phyloP scores from a whole-genome alignment of 225 moss, liverwort and hornwort species.

The Ulota crispa region DNA sequence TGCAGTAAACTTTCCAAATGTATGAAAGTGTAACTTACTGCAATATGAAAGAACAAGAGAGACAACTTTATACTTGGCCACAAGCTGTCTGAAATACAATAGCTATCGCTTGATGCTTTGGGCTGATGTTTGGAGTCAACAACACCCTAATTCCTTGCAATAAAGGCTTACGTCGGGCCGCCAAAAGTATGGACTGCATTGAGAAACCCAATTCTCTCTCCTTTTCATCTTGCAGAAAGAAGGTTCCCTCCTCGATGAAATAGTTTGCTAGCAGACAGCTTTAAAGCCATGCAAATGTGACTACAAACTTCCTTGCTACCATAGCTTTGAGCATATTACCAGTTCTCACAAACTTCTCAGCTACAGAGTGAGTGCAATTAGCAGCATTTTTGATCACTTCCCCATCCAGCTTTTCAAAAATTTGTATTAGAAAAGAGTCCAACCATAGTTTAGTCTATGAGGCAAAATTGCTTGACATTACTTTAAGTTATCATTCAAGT shows the following conservation, averaged over 20 bases:
- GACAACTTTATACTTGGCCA: constrained; percentile 61
- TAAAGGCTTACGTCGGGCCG: constrained; percentile 67
- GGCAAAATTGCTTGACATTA: too few species aligned
- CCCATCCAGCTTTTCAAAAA: constrained; percentile 72
- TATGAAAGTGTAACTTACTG: not conserved
- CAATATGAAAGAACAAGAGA: not conserved
- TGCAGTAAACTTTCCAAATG: not conserved
- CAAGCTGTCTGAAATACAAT: constrained; percentile 78
- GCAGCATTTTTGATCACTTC: constrained; percentile 59
- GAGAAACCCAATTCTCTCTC: constrained; percentile 88
- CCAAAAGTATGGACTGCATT: constrained; percentile 63
- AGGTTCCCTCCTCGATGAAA: constrained; percentile 72
- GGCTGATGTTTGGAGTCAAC: constrained; percentile 75
- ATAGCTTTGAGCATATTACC: constrained; percentile 96
- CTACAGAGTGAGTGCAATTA: constrained; percentile 92
- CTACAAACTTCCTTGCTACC: constrained; percentile 89
- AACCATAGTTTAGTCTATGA: not conserved
- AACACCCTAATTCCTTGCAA: constrained; percentile 81
- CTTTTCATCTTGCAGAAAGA: constrained; percentile 76
- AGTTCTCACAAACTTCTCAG: constrained; percentile 87
- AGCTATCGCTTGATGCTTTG: constrained; percentile 78
- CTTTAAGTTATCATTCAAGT: too few species aligned
- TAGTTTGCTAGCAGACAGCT: constrained; percentile 66
- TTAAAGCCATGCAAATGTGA: constrained; percentile 80
- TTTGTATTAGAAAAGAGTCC: constrained; percentile 44